Evolutionary conservation across 2,329 filamentous ascomycete genomes (phyloP), one percentile per base, ranked within the genome.

Genomic region (Arthrobotrys sphaeroides): DNA sequence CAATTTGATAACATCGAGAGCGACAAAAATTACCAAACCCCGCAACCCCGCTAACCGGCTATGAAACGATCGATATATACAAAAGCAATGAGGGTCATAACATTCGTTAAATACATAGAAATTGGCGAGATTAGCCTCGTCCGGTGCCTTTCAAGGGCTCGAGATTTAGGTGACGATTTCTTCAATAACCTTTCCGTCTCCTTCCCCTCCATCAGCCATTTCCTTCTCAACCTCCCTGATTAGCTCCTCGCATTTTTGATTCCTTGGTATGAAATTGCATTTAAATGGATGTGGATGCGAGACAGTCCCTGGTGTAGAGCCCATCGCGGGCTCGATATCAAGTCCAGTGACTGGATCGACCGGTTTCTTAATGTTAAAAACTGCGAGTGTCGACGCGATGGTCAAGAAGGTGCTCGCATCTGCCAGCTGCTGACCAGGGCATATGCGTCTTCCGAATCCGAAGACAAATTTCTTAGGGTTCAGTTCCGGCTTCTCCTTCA

Each of bases 401-500:
- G 86, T 87, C 77, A 89, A 84, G 84, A 86, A 89, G 0, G 86
- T 87, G 3, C 87, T 87, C 78, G 88, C 87, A 80, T 89, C 87
- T 0, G 88, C 88, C n/a, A 89, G 81, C 1, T 84, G 85, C 78
- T 87, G 83, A 0, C 87, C 86, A 43, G 84, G 84, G 79, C 87
- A 88, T 1, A 87, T 85, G 3, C 86, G 81, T 3, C 86, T 83
- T 5, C 87, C 87, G 84, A 86, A 88, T 33, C 86, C 86, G 78
- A 88, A 73, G 2, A 73, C 60, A 12, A 38, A 66, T 22, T 60
- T 60, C 43, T 66, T 61, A 0, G 61, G 60, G 26, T 61, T 67
- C 87, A 2, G 86, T 20, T 60, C 53, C 40, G 61, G 51, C n/a
- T 59, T 42, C 22, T 64, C 57, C 5, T 66, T 72, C 22, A 79